These are phyloP conservation scores for Monotropa hypopitys DNA, from an alignment of 179 eudicot genomes.

Conservation along the genomic window DNA sequence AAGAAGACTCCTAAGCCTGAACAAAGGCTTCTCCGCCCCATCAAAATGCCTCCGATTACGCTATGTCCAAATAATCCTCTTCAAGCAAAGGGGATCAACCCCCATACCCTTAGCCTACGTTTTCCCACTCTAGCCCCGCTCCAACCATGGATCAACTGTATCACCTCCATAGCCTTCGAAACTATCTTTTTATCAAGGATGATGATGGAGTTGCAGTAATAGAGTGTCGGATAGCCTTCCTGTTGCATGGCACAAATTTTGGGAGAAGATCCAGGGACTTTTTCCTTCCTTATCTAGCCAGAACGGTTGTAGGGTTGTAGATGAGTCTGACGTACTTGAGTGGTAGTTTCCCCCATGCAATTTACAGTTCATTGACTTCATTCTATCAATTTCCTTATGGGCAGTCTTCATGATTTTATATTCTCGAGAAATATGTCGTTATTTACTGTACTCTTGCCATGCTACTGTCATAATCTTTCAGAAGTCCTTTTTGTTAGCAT, in stretches of 20 bases:
- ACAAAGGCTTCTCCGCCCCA: too few species aligned
- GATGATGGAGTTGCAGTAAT: neutral
- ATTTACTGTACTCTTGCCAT: neutral
- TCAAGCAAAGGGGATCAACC: too few species aligned
- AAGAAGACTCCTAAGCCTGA: too few species aligned
- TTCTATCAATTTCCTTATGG: neutral
- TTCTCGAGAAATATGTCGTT: neutral
- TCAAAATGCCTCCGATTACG: too few species aligned
- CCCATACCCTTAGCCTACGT: too few species aligned
- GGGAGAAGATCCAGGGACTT: neutral
- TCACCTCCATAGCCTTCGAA: neutral
- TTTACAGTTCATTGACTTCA: neutral
- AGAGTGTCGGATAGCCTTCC: neutral
- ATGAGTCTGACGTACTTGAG: neutral
- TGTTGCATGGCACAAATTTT: neutral
- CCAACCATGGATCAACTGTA: too few species aligned
- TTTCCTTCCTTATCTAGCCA: neutral
- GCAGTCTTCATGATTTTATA: neutral
- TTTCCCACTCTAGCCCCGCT: too few species aligned
- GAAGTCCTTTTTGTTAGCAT: neutral
- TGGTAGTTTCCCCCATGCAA: neutral
- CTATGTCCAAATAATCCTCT: too few species aligned
- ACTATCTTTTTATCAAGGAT: neutral
- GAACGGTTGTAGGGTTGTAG: neutral
- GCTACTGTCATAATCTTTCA: neutral